These are phyloP conservation scores for Pichia insulana DNA, from an alignment of 805 yeast species.

Conservation along the genomic window DNA sequence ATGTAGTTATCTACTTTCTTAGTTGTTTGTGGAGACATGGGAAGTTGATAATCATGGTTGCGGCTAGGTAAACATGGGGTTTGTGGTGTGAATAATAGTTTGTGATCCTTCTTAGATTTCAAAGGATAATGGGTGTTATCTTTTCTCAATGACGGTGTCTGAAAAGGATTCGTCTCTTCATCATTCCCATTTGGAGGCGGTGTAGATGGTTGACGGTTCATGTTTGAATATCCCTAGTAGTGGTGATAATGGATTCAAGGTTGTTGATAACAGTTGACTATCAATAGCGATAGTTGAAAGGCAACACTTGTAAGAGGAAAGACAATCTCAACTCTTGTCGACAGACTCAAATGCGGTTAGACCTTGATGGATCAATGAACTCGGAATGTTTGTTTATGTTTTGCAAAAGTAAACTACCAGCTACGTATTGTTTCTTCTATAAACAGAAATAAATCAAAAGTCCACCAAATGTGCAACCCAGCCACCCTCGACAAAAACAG, in stretches of 20 bases:
- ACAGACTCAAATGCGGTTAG: not conserved
- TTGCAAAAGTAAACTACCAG: not conserved
- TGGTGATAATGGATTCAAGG: too few species aligned
- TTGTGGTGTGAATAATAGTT: constrained; percentile 8
- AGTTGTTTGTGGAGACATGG: constrained; percentile 11
- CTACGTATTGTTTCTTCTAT: not conserved
- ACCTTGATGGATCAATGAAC: not conserved
- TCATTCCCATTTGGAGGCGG: constrained; percentile 15
- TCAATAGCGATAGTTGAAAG: too few species aligned
- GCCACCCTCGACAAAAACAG: not conserved
- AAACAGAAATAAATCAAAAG: not conserved
- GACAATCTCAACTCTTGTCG: too few species aligned
- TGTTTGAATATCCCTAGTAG: not conserved
- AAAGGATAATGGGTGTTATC: not conserved
- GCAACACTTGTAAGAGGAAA: too few species aligned
- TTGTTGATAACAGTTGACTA: too few species aligned
- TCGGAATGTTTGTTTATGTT: not conserved
- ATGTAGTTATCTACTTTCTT: constrained; percentile 2
- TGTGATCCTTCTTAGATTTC: not conserved
- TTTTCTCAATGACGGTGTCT: constrained; percentile 3
- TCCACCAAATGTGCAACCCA: not conserved
- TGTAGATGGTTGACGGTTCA: constrained; percentile 19
- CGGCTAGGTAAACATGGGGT: constrained; percentile 10
- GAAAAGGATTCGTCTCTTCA: constrained; percentile 1
- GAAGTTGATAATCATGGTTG: constrained; percentile 1